Evolutionary conservation across 345 rosid genomes (phyloP).

Genomic region (Lenwebbia sp.): DNA sequence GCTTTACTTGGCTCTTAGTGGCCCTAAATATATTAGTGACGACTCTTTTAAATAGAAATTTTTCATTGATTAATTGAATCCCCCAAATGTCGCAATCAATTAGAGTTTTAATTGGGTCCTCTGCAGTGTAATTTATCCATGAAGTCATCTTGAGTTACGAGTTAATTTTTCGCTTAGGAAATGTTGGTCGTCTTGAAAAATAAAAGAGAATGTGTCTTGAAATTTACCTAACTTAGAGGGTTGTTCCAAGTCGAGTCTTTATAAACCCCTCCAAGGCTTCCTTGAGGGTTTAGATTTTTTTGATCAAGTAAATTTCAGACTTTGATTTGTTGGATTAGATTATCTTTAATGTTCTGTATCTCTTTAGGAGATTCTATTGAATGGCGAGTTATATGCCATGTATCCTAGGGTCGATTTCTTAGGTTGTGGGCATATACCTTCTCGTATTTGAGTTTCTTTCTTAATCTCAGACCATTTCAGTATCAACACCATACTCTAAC

Average conservation of each 20-base stretch:
- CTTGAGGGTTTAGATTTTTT: background rate
- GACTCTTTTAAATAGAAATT: too few species aligned
- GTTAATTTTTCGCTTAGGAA: background rate
- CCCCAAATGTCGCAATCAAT: too few species aligned
- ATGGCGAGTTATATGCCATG: background rate
- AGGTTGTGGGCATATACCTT: background rate
- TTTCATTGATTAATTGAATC: too few species aligned
- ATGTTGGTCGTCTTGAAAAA: background rate
- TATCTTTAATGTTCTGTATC: background rate
- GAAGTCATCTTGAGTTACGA: background rate
- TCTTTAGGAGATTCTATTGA: background rate
- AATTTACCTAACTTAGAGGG: background rate
- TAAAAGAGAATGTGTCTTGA: background rate
- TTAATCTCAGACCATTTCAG: background rate
- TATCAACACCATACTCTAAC: accelerated
- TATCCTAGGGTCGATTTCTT: background rate
- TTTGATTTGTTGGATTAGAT: background rate
- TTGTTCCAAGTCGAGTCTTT: background rate
- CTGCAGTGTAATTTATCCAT: background rate
- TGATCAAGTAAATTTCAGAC: background rate
- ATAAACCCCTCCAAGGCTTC: background rate
- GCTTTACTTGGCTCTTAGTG: too few species aligned
- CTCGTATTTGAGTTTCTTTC: background rate
- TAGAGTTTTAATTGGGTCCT: background rate
- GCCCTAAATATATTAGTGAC: too few species aligned